These are phyloP conservation scores for Picochlorum sp. DNA, from an alignment of 139 green algal species.

Conservation along the genomic window DNA sequence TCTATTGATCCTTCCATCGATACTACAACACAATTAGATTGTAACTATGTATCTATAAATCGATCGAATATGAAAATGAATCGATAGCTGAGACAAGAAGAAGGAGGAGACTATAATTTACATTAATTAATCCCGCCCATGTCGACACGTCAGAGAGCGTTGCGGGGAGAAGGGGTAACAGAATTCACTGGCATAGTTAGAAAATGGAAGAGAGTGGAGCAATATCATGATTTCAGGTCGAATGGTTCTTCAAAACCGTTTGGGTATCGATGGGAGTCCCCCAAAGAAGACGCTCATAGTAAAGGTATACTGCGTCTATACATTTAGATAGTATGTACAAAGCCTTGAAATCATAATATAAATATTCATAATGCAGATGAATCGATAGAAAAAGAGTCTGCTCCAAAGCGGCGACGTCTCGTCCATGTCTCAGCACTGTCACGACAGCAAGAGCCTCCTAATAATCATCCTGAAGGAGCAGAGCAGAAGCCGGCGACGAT, in stretches of 20 bases:
- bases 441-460: too few species aligned
- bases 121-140: background rate
- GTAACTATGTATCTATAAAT: background rate
- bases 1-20: too few species aligned
- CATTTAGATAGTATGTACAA: too few species aligned
- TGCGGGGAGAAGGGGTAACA: background rate
- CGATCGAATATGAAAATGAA: background rate
- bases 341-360: too few species aligned
- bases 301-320: background rate
- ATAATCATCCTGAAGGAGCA: too few species aligned
- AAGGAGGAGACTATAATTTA: background rate
- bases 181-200: background rate
- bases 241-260: background rate
- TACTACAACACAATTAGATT: too few species aligned
- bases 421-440: too few species aligned
- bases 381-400: too few species aligned
- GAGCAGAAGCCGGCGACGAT: too few species aligned
- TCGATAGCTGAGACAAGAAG: background rate
- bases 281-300: background rate
- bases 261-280: background rate
- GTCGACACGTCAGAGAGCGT: background rate
- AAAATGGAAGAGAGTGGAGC: background rate
- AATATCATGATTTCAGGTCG: background rate
- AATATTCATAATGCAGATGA: too few species aligned
- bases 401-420: too few species aligned